Percentiles rank a stretch among this genome's conserved stretches.
These are phyloP conservation scores for Arabidopsis thaliana DNA, from an alignment of 345 rosid genomes.

Conservation along the genomic window DNA sequence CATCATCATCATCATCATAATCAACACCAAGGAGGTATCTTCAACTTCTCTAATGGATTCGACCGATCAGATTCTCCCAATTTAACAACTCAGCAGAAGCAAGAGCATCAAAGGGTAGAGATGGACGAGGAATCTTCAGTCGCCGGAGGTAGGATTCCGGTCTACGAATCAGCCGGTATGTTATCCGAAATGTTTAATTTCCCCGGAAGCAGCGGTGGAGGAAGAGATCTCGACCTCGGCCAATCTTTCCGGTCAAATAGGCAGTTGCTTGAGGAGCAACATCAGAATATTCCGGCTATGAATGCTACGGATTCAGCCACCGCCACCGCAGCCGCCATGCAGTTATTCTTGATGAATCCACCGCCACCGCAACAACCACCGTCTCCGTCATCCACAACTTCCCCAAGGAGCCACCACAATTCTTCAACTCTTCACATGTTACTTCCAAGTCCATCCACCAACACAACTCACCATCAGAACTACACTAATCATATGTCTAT, in stretches of 20 bases:
- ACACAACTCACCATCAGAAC: constrained; percentile 51
- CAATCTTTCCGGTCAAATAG: constrained; percentile 45
- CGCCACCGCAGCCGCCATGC: constrained; percentile 79
- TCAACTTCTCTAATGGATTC: constrained; percentile 77
- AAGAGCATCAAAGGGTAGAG: constrained; percentile 67
- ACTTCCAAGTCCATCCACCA: constrained; percentile 61
- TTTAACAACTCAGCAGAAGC: constrained; percentile 55
- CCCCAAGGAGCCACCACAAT: constrained; percentile 47
- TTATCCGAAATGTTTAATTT: constrained; percentile 96
- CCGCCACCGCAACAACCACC: constrained; percentile 86
- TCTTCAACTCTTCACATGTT: constrained; percentile 90
- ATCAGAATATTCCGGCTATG: constrained; percentile 67
- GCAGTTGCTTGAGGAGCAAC: constrained; percentile 56
- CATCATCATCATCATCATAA: constrained; percentile 71
- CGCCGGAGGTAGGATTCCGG: constrained; percentile 56
- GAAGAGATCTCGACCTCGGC: constrained; percentile 45
- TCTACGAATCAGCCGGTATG: constrained; percentile 83
- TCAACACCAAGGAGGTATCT: constrained; percentile 60
- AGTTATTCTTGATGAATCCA: constrained; percentile 86
- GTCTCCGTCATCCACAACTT: constrained; percentile 46
- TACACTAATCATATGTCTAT: constrained; percentile 45
- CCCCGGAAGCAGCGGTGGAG: constrained; percentile 53
- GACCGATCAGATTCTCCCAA: constrained; percentile 53
- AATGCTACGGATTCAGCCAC: constrained; percentile 64
- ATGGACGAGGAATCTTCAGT: constrained; percentile 59